Base-by-base conservation (phyloP, 2,329 filamentous ascomycete species). In the Beauveria bassiana region DNA sequence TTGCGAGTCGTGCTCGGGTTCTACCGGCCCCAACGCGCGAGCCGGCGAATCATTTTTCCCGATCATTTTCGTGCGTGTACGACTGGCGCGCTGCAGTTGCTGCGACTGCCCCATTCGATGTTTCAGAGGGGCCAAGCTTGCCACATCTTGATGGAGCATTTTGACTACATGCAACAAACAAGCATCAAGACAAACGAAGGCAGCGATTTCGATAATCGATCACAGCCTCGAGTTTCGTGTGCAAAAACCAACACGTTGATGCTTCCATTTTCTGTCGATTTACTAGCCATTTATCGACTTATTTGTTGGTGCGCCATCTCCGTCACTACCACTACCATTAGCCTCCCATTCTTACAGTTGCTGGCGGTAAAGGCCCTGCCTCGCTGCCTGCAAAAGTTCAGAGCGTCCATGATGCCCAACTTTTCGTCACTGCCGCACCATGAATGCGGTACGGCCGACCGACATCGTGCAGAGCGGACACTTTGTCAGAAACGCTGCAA, bases 171-270 rank as follows among this genome's bases (percentile, higher is more conserved):
- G 26, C 22, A 49, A 24, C 46, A 49, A 28, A 49, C 46, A 49
- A 49, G 22, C 14, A 38, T 38, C 34, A 5, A 38, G 12, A 49
- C 46, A 49, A 74, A 87, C 81, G 1, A 86, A 64, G 0, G 74
- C 73, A 3, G 79, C 78, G 5, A 20, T 6, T 3, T 38, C 12
- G 34, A 38, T 16, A 73, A 4, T 80, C 60, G 0, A 79, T 31
- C 2, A 12, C 43, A 20, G 43, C 43, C 2, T 46, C 4, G 18
- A 45, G 3, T 20, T 45, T 45, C 42, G 5, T 14, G 31, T 14
- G 31, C 12, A 34, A 34, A 34, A 34, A 14, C 31, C 12, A 14
- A 14, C 10, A 12, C 4, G 12, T 14, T 38, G 12, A 6, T 20
- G 10, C 6, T n/a, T 51, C 2, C n/a, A 31, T 51, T n/a, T 28